Base-by-base conservation (phyloP, 1,139 yeast species). In the Nematodospora anomalae region DNA sequence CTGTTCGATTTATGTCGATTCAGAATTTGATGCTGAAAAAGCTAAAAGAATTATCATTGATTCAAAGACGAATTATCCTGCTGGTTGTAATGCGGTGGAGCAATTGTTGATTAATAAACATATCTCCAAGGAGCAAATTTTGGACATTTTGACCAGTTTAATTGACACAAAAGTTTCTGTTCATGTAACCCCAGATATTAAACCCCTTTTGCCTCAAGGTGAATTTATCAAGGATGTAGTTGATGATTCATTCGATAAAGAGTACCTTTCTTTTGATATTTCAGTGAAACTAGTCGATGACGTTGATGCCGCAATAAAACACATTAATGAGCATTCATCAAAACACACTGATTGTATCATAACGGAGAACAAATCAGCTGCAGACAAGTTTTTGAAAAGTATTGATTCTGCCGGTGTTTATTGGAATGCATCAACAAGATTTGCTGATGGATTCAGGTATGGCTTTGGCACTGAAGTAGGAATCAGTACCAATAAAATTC, bases 391-490 rank as follows among this genome's bases (percentile, higher is more conserved):
- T 64, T 62, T 90, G 52, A 81, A 82, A 58, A 95, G 90, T 20
- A 76, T 94, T 28, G 98, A 94, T 59, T 86, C 97, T 4, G 86
- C 97, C 3, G 97, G 97, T 39, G 96, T 92, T n/a, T 94, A 88
- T 67, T 90, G 97, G 97, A 94, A 94, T 57, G 90, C 95, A 35
- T 85, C 96, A 7, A 88, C 97, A 2, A 74, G 99, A 55, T 94
- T 94, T 64, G 97, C 98, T 7, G 99, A 94, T 62, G 99, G 99
- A 2, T 92, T 88, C 71, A 78, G 98, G 57, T 94, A 89, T 56
- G 99, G 99, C 0, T 92, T 94, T 57, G 99, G 99, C 36, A 84
- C 98, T 6, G 99, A 94, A 61, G 98, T 94, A 20, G 99, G 99
- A 27, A 90, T 94, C 43, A 84, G 96, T 42, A 94, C 98, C 32